Evolutionary conservation across 202 grass and related monocot species (phyloP).

Genomic region (Digitaria exilis): DNA sequence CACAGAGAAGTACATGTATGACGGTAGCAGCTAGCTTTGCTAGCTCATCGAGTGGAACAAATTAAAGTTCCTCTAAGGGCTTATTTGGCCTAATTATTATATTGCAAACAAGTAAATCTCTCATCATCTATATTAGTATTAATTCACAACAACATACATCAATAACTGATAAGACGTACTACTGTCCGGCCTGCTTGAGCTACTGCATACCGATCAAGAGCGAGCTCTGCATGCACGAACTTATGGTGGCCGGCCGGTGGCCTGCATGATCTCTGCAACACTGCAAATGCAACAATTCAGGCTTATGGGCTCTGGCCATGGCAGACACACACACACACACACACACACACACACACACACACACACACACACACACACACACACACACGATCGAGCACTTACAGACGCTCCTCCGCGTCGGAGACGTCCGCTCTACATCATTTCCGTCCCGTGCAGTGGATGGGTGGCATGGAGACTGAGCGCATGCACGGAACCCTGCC

Average conservation of each 20-base stretch:
- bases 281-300: slow-evolving; percentile 29
- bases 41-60: slow-evolving; percentile 25
- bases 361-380: no score
- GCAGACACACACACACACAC: slow-evolving; percentile 39
- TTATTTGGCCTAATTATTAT: slow-evolving; percentile 30
- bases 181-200: no score
- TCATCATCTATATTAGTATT: no score
- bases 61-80: neutral
- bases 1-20: slow-evolving; percentile 3
- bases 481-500: neutral
- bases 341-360: no score
- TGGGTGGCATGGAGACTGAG: neutral
- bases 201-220: neutral
- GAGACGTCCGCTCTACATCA: slow-evolving; percentile 48
- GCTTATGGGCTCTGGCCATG: neutral
- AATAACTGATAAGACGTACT: no score
- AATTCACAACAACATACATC: no score
- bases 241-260: slow-evolving; percentile 33
- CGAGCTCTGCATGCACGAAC: neutral
- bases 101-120: neutral
- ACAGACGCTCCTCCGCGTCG: slow-evolving; percentile 49
- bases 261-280: slow-evolving; percentile 32
- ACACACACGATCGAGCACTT: no score
- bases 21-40: neutral
- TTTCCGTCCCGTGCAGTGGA: slow-evolving; percentile 27